A percentile compares a stretch with the other conserved stretches of the same genome.
Evolutionary conservation across 169 alveolate species (phyloP).

Genomic region (Miamiensis avidus): DNA sequence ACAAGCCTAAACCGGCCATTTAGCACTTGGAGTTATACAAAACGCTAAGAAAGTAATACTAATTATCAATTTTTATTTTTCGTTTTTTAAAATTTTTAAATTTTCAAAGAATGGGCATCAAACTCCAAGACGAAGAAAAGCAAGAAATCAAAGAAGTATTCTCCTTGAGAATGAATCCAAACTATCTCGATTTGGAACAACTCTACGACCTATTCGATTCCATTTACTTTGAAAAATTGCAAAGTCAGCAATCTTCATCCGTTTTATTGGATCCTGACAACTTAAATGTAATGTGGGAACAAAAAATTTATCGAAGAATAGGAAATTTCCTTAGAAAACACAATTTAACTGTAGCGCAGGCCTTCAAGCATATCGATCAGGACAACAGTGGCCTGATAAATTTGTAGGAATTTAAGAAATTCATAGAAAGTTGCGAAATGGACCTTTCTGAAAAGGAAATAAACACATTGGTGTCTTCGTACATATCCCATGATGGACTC

Average conservation of each 20-base stretch:
- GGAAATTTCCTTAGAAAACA: conserved; percentile 21
- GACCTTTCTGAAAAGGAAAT: conserved; percentile 22
- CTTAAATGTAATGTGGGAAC: conserved; percentile 10
- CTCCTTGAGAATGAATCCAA: conserved; percentile 6
- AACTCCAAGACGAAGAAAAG: conserved; percentile 3
- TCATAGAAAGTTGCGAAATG: conserved; percentile 8
- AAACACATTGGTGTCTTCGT: neutral
- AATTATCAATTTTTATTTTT: neutral
- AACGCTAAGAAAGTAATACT: neutral
- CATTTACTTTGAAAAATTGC: neutral
- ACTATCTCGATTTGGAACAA: conserved; percentile 16
- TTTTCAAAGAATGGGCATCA: neutral
- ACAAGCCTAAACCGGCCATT: conserved; percentile 13
- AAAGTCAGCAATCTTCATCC: neutral
- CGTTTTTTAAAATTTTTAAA: too few species aligned
- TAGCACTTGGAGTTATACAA: neutral
- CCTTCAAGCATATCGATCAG: conserved; percentile 19
- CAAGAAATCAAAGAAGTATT: conserved; percentile 15
- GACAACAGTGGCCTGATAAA: conserved; percentile 11
- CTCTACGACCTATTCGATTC: conserved; percentile 15
- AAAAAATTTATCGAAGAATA: conserved; percentile 16
- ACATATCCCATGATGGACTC: neutral
- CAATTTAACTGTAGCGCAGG: conserved; percentile 15
- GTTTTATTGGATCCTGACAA: conserved; percentile 6
- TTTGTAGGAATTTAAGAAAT: conserved; percentile 19